Conservation (phyloP, 768 basidiomycete species). For the Boletales sp. region DNA sequence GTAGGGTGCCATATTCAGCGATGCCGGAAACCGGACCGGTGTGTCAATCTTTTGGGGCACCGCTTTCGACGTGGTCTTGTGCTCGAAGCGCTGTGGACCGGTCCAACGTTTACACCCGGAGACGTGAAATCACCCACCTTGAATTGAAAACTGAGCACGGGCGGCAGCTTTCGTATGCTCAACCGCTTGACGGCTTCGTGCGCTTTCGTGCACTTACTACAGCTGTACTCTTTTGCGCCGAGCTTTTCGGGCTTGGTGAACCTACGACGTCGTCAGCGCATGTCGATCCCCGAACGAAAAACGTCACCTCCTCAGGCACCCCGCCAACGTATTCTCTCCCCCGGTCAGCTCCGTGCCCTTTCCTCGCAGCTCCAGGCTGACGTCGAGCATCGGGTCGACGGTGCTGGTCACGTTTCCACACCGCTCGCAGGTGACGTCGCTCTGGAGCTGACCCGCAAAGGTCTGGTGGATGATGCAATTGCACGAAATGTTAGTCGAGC, state of each 20-base stretch:
- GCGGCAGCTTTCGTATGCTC: conserved; percentile 80
- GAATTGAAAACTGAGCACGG: conserved; percentile 91
- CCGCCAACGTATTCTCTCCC: conserved; percentile 66
- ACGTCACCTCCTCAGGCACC: conserved; percentile 66
- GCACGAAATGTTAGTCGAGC: conserved; percentile 74
- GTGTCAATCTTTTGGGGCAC: conserved; percentile 83
- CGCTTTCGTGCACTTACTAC: conserved; percentile 73
- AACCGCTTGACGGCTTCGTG: conserved; percentile 83
- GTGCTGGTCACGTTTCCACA: conserved; percentile 79
- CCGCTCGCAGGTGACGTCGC: conserved; percentile 84
- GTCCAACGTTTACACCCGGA: too few relatives aligned
- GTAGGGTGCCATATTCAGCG: conserved; percentile 85
- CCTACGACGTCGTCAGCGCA: conserved; percentile 35
- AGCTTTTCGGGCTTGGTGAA: conserved; percentile 86
- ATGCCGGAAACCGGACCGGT: conserved; percentile 76
- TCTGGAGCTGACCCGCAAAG: conserved; percentile 83
- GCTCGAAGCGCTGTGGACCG: conserved; percentile 77
- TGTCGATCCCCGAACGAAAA: too few relatives aligned
- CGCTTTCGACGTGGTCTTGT: conserved; percentile 68
- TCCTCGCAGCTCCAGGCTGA: conserved; percentile 78
- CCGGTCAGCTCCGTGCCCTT: conserved; percentile 42
- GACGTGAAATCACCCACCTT: conserved; percentile 48
- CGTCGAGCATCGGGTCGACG: conserved; percentile 85
- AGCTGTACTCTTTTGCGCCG: conserved; percentile 78
- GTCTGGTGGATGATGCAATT: conserved; percentile 90